A percentile compares a stretch with the other conserved stretches of the same genome.
Evolutionary conservation across 2,329 filamentous ascomycete species (phyloP).

Genomic region (Xylariaceae sp.): DNA sequence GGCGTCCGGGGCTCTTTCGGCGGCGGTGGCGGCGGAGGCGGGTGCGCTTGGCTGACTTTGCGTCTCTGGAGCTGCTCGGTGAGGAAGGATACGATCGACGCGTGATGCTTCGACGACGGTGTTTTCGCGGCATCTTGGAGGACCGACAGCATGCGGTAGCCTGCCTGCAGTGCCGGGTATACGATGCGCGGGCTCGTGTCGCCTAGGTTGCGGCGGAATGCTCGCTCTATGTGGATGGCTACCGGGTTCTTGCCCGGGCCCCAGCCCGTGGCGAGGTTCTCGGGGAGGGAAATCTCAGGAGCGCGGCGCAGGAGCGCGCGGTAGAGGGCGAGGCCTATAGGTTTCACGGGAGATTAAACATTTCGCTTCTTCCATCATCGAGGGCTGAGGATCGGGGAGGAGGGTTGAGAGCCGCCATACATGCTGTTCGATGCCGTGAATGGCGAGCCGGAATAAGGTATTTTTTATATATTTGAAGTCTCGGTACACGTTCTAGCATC

Average conservation of each 20-base stretch:
- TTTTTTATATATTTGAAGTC: too few relatives aligned
- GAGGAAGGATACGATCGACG: conserved; percentile 38
- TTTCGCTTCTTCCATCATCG: conserved; percentile 1
- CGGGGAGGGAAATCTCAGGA: conserved; percentile 46
- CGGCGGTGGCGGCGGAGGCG: background rate
- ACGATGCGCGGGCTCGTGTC: conserved; percentile 57
- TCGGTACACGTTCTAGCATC: too few relatives aligned
- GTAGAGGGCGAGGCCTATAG: conserved; percentile 66
- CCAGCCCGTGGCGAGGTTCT: conserved; percentile 35
- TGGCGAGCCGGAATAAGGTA: conserved; percentile 45
- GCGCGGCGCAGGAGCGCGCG: conserved; percentile 61
- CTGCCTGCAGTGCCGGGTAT: conserved; percentile 56
- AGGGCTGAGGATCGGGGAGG: background rate
- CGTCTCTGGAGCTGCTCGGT: conserved; percentile 32
- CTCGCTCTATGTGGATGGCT: conserved; percentile 51
- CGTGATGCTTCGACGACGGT: conserved; percentile 29
- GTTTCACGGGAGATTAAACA: background rate
- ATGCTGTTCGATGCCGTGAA: conserved; percentile 50
- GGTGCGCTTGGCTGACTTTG: conserved; percentile 13
- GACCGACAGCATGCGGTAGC: conserved; percentile 44
- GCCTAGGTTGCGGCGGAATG: conserved; percentile 55
- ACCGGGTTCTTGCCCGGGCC: conserved; percentile 39
- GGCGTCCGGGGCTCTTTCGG: conserved; percentile 21
- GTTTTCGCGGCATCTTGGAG: conserved; percentile 17
- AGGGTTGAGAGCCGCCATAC: conserved; percentile 25